phyloP scores from a whole-genome alignment of 352 stramenopile genomes.

The Salisapilia sapeloensis region DNA sequence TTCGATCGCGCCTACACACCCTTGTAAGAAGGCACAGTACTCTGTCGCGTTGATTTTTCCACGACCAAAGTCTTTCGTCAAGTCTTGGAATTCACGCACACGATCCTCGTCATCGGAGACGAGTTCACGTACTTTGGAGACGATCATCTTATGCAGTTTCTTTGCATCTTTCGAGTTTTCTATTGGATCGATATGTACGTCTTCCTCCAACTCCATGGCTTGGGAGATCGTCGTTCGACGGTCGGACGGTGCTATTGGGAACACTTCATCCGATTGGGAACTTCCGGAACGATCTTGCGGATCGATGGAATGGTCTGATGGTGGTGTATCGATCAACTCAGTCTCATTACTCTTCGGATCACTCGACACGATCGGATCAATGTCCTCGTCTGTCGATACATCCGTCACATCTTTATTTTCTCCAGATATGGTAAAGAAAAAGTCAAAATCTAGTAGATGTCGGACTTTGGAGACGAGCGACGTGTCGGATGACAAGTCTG shows the following conservation, averaged over 20 bases:
- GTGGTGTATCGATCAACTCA: too few relatives aligned
- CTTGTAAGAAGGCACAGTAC: slow-evolving; percentile 59
- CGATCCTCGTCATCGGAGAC: slow-evolving; percentile 50
- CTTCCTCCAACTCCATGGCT: slow-evolving; percentile 32
- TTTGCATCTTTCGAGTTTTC: slow-evolving; percentile 39
- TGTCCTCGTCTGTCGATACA: too few relatives aligned
- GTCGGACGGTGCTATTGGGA: too few relatives aligned
- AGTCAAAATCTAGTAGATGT: slow-evolving; percentile 41
- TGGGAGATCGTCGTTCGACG: too few relatives aligned
- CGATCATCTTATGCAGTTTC: slow-evolving; percentile 53
- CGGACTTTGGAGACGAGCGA: slow-evolving; percentile 20
- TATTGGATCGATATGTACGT: slow-evolving; percentile 28
- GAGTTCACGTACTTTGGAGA: slow-evolving; percentile 40
- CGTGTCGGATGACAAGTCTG: slow-evolving; percentile 18
- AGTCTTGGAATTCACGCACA: slow-evolving; percentile 61
- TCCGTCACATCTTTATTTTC: too few relatives aligned
- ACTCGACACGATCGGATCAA: too few relatives aligned
- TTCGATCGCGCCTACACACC: slow-evolving; percentile 40
- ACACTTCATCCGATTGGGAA: too few relatives aligned
- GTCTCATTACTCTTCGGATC: too few relatives aligned
- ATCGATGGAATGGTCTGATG: too few relatives aligned
- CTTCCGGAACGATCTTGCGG: too few relatives aligned
- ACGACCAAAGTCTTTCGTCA: slow-evolving; percentile 60
- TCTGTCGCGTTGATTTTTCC: slow-evolving; percentile 49
- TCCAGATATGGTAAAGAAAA: too few relatives aligned